Evolutionary conservation across 345 rosid genomes (phyloP), one percentile per base, ranked within the genome.

Genomic region (Eucalyptus globulus): DNA sequence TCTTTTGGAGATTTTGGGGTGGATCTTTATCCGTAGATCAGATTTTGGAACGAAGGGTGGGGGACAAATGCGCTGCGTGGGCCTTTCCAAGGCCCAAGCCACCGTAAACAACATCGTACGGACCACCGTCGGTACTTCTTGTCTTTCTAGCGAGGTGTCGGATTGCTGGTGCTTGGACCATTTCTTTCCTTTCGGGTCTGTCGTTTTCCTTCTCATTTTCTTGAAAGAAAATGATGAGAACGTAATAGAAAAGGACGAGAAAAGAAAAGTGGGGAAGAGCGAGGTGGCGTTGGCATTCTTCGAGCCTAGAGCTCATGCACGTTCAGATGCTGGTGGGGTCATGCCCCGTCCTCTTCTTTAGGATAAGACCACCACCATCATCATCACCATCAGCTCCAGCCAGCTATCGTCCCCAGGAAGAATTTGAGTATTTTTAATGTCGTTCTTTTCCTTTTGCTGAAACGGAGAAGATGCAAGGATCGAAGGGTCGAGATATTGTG

Each of bases 281-380:
- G 9, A 29, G 88, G 49, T 89, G 91, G 91, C 89, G 27, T 40
- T 90, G 83, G 88, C 31, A 80, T 90, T 88, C 92, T 91, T 93
- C 93, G 93, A 94, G 94, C 93, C 94, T 90, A 90, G 95, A 91
- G 94, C 94, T 90, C 91, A 90, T 88, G 89, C 92, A 90, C 91
- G 88, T 86, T 91, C 91, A 80, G 88, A 60, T 87, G 47, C 86
- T 90, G 56, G 92, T 92, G 89, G 93, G 93, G 91, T 85, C 93
- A 87, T 21, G 27, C 22, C 27, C 65, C 40, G 88, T 65, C 60
- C 60, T 86, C 87, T 80, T 12, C 53, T n/a, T n/a, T 49, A 58
- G 81, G 87, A 88, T 80, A 88, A 91, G 86, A 11, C 54, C 87
- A 86, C 6, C 24, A 51, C 2, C 8, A 51, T 50, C 24, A 49